Base-by-base conservation (phyloP, 2,329 filamentous ascomycete species). In the Hymenoscyphus fructigenus region DNA sequence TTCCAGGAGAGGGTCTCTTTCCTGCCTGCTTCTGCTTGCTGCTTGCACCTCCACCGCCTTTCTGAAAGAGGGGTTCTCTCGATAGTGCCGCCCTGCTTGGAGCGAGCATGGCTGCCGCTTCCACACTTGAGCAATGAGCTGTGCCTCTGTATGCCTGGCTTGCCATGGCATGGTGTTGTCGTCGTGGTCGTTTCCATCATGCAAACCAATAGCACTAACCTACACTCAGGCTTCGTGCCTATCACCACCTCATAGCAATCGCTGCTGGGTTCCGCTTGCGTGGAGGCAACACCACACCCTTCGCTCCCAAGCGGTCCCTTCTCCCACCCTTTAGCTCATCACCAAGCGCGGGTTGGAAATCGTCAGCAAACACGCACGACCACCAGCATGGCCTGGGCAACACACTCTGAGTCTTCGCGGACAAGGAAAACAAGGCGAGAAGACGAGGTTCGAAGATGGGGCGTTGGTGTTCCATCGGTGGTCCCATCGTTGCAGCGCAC, bases 381-480 rank as follows among this genome's bases (percentile, higher is more conserved):
- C 57, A 38, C 26, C 17, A 32, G 57, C 29, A 36, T 38, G 34
- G 57, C 57, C 20, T 57, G 55, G 26, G 55, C 55, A 29, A 34
- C 15, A 57, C 44, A 12, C 44, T 50, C 44, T 26, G 57, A 34
- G 34, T 59, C 34, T 36, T 32, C 57, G n/a, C n/a, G 34, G 36
- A 58, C 58, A 44, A 60, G 58, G 58, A 60, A 60, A 20, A 28
- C 58, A 60, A 44, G 34, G 58, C 23, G 57, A 44, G 56, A 36
- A 36, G 32, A 32, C 32, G 58, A 50, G 26, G 28, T 26, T n/a
- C 26, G 14, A 59, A 23, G 34, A 50, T 20, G 58, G 58, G 58
- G 58, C 58, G 58, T 60, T 44, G 58, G 58, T 41, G 57, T 59
- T 50, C 44, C 44, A 50, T 50, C 44, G 23, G 34, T 57, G 57